phyloP scores from a whole-genome alignment of 2,329 filamentous ascomycete species.

The Myriosclerotinia scirpicola region DNA sequence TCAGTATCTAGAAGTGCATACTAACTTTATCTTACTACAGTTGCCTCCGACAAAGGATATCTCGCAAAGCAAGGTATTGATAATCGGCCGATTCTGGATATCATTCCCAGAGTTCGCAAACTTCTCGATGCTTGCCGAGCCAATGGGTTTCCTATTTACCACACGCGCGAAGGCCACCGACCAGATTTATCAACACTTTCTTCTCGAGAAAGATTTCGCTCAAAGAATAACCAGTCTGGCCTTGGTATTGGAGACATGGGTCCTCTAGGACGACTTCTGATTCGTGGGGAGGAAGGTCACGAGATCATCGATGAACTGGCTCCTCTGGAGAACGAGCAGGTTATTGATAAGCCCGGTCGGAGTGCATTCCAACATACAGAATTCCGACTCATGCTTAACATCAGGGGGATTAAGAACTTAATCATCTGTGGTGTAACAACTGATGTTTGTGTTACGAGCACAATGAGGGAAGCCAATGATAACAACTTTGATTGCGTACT shows the following conservation, averaged over 20 bases:
- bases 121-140: conserved; percentile 47
- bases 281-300: conserved; percentile 58
- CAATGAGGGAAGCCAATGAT: conserved; percentile 43
- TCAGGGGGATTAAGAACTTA: conserved; percentile 41
- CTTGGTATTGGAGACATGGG: conserved; percentile 53
- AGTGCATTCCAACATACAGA: conserved; percentile 45
- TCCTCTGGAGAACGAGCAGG: conserved; percentile 36
- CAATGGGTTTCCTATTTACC: conserved; percentile 46
- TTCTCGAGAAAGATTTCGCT: conserved; percentile 53
- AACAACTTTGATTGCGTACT: conserved; percentile 41
- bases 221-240: conserved; percentile 50
- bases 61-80: conserved; percentile 50
- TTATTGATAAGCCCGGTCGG: conserved; percentile 42
- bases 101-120: conserved; percentile 46
- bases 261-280: conserved; percentile 56
- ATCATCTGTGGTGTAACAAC: conserved; percentile 42
- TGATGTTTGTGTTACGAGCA: conserved; percentile 42
- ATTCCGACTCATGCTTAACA: conserved; percentile 39
- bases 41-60: conserved; percentile 40
- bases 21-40: not conserved
- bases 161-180: conserved; percentile 55
- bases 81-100: conserved; percentile 43
- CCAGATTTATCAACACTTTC: conserved; percentile 57
- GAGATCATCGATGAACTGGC: conserved; percentile 51
- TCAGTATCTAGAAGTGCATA: not conserved